A percentile compares a stretch with the other conserved stretches of the same genome.
These are phyloP conservation scores for Termitomyces sp. DNA, from an alignment of 768 basidiomycete species.

Conservation along the genomic window DNA sequence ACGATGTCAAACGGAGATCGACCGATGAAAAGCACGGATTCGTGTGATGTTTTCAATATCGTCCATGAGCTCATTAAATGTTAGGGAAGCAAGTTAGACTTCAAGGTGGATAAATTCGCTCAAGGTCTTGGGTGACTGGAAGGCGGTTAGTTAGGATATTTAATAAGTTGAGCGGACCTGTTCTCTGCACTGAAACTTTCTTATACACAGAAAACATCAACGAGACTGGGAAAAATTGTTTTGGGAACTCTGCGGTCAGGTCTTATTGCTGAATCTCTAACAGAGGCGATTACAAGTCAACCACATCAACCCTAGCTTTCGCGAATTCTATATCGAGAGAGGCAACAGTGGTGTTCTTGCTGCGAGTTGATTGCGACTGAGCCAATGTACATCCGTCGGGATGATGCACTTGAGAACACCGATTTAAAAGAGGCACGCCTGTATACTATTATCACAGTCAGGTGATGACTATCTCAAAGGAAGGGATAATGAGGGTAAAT, in stretches of 20 bases:
- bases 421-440: background rate
- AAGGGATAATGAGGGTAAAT: background rate
- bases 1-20: background rate
- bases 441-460: background rate
- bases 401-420: background rate
- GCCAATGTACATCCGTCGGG: no score
- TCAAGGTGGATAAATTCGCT: constrained; percentile 97
- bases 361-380: background rate
- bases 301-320: background rate
- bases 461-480: background rate
- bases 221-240: constrained; percentile 88
- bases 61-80: constrained; percentile 85
- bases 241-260: constrained; percentile 87
- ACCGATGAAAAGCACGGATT: constrained; percentile 4
- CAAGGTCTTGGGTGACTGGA: constrained; percentile 74
- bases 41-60: constrained; percentile 87
- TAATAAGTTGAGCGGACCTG: constrained; percentile 40
- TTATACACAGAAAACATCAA: constrained; percentile 98
- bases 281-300: background rate
- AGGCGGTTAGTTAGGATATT: background rate
- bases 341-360: background rate
- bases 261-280: background rate
- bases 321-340: background rate
- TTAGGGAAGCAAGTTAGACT: constrained; percentile 92
- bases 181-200: constrained; percentile 99